Base-by-base conservation (phyloP, 768 basidiomycete species). In the Lactifluus pinguis region DNA sequence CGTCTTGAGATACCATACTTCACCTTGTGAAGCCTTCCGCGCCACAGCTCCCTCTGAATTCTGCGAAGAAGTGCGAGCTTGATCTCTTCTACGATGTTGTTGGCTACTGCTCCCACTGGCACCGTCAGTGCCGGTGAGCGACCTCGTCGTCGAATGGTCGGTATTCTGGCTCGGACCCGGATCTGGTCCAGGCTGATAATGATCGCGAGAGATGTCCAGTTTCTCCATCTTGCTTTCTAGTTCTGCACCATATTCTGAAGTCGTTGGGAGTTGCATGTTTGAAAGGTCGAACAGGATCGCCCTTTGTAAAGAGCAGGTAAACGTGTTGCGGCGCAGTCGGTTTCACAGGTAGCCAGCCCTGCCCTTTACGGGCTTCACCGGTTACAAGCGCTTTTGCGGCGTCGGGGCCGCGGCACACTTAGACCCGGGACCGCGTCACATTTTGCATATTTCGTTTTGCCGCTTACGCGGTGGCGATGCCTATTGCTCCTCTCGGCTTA, bases 1-100 rank as follows among this genome's bases (percentile, higher is more conserved):
- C 30, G 77, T 70, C 71, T 91, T 92, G 70, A 92, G 82, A 69
- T 85, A 81, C 89, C 89, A 92, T 17, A 89, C 82, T 48, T 90
- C 86, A 1, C 68, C 73, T 15, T 65, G 66, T 14, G 74, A 70
- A 6, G 50, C 7, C 11, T 52, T 57, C 7, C n/a, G 30, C 13
- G n/a, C n/a, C n/a, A 25, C 49, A 3, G 41, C 44, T 21, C 34
- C 30, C 1, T 38, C 50, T n/a, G n/a, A n/a, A n/a, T 17, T 30
- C 21, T 32, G 50, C 15, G 38, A 15, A 32, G 45, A 13, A 13
- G 50, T 15, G 42, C n/a, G 49, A 25, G 32, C 15, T 47, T 44
- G 51, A 25, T 32, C 44, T 21, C 49, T 36, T 21, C 49, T 49
- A 32, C 25, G 49, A 32, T 25, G 57, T 2, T 45, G 41, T 10